Base-by-base conservation (phyloP, 257 asterid species). In the Plectranthus barbatus region DNA sequence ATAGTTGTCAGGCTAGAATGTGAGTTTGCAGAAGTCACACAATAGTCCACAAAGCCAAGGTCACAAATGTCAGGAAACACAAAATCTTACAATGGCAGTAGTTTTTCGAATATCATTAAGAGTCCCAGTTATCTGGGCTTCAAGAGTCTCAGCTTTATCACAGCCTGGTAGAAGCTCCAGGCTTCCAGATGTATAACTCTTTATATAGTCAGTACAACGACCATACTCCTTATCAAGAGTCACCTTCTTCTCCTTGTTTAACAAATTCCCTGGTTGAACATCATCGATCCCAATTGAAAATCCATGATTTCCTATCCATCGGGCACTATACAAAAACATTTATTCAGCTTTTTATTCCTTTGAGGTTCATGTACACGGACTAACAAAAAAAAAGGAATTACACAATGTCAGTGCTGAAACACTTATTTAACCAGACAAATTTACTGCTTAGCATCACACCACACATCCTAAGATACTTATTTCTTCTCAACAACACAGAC, bases 291-390 rank as follows among this genome's bases (percentile, higher is more conserved):
- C 99, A 71, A 92, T 89, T 9, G 99, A 92, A 76, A 92, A 92
- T 64, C 99, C 99, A 78, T 89, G 99, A 73, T 92, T 85, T 76
- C 99, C 99, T 50, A 92, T 92, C 99, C 97, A 92, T 69, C 99
- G 84, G 56, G 99, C 97, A 79, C 99, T 92, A 74, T 47, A 67
- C 56, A 76, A 54, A 68, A 40, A 40, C 21, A 31, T 13, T 31
- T 56, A 34, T 40, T 51, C 72, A 44, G 66, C 24, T 37, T 19
- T 62, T 55, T 61, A 19, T 40, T 65, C n/a, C n/a, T n/a, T n/a
- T n/a, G n/a, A n/a, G n/a, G n/a, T n/a, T n/a, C n/a, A n/a, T n/a
- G n/a, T n/a, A n/a, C n/a, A n/a, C n/a, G n/a, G n/a, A n/a, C n/a
- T n/a, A n/a, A n/a, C n/a, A n/a, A n/a, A n/a, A n/a, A n/a, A n/a